phyloP scores from a whole-genome alignment of 2,329 filamentous ascomycete genomes.

The Aspergillus carbonarius region DNA sequence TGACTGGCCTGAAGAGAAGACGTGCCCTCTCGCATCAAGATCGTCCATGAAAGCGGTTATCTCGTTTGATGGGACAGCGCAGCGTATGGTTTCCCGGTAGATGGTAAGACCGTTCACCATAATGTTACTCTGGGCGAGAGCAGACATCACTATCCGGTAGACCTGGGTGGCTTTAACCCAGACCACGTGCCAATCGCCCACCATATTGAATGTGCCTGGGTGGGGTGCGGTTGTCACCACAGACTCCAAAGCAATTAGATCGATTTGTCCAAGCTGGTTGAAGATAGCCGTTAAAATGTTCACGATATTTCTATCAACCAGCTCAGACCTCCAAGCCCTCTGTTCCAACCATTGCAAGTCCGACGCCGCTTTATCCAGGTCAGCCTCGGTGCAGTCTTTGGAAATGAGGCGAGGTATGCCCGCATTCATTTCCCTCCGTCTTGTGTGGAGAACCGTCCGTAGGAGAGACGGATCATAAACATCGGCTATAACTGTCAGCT shows the following conservation, averaged over 20 bases:
- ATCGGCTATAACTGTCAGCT: not conserved
- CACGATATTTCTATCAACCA: not conserved
- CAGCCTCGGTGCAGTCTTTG: not conserved
- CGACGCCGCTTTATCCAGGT: not conserved
- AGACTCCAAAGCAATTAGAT: not conserved
- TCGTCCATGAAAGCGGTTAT: not conserved
- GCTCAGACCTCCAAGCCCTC: accelerated
- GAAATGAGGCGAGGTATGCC: not conserved
- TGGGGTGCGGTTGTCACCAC: not conserved
- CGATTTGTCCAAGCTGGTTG: not conserved
- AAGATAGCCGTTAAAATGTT: not conserved
- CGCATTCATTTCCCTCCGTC: not conserved
- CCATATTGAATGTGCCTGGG: not conserved
- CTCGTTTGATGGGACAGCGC: not conserved
- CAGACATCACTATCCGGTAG: not conserved
- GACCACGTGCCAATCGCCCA: not conserved
- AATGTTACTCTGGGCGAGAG: not conserved
- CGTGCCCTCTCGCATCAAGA: not conserved
- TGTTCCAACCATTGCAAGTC: not conserved
- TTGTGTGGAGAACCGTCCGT: not conserved
- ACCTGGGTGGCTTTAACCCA: not conserved
- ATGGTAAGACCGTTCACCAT: not conserved
- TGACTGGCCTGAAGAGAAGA: not conserved
- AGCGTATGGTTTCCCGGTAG: not conserved
- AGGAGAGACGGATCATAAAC: not conserved